Evolutionary conservation across 148 eudicot species (phyloP).

Genomic region (Vaccinium corymbosum): DNA sequence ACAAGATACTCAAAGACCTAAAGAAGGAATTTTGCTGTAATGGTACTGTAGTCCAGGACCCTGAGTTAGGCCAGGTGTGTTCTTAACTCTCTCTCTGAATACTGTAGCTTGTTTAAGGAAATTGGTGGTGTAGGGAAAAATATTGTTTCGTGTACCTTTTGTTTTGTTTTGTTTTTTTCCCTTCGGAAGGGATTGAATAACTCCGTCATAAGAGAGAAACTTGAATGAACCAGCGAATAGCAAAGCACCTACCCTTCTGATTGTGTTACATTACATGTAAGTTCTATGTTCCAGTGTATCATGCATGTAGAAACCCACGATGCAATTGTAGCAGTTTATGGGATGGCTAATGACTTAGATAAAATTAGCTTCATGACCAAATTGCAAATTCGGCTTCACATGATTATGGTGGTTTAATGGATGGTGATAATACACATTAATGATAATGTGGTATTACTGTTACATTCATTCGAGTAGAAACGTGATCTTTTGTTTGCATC

Average conservation of each 20-base stretch:
- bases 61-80: slow-evolving; percentile 20
- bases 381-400: background rate
- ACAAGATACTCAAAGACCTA: slow-evolving; percentile 20
- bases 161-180: background rate
- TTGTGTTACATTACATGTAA: background rate
- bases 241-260: background rate
- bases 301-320: background rate
- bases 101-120: background rate
- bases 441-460: background rate
- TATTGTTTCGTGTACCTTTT: background rate
- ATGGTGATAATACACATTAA: background rate
- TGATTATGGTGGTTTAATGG: background rate
- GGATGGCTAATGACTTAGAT: background rate
- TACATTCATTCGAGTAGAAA: background rate
- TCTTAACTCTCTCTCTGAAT: background rate
- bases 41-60: slow-evolving; percentile 22
- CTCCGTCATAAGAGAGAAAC: background rate
- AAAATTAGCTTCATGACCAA: background rate
- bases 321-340: background rate
- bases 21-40: slow-evolving; percentile 21
- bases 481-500: background rate
- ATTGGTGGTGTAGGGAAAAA: background rate
- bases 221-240: background rate
- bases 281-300: background rate
- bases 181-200: background rate